Evolutionary conservation across 2,329 filamentous ascomycete species (phyloP), one percentile per base, ranked within the genome.

Genomic region (Cladosporium sp.): DNA sequence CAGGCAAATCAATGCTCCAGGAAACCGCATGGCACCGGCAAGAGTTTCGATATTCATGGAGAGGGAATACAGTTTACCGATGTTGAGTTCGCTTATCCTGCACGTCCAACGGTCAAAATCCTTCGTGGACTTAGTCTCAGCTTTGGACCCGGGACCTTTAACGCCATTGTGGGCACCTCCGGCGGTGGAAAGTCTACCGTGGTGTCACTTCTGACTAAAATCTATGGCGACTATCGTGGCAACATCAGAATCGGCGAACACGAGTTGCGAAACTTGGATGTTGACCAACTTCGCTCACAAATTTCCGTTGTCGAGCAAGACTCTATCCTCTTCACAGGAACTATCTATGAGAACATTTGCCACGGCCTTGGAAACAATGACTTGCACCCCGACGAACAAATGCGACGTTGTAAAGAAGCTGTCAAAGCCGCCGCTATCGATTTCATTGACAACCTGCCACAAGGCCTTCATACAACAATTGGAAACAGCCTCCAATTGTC

Each of bases 271-370:
- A 57, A 58, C 27, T 62, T 69, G 38, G 57, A 70, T 25, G 62
- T 69, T 1, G 53, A 60, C 5, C 50, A 58, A 12, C 60, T 73
- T 33, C 62, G 73, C 42, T 65, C 67, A 7, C 65, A 70, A n/a
- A 62, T 75, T 9, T 69, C 69, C 2, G 62, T 75, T 8, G 67
- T 75, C 0, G 68, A 71, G 43, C 73, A 76, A 59, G 72, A 76
- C 32, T 64, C 69, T 2, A 64, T 70, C 18, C 59, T 76, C 1
- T 75, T 75, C 53, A 66, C 69, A 0, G 72, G 70, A 3, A 69
- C 65, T 2, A 63, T 76, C 36, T 65, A 65, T 29, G 72, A 73
- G 49, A 76, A 76, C 43, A 69, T 74, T 11, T 62, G 65, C 20
- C 63, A 73, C 29, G 72, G 71, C 11, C 48, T 67, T 1, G 47